These are phyloP conservation scores for Theileria annulata DNA, from an alignment of 169 alveolate species.

Conservation along the genomic window DNA sequence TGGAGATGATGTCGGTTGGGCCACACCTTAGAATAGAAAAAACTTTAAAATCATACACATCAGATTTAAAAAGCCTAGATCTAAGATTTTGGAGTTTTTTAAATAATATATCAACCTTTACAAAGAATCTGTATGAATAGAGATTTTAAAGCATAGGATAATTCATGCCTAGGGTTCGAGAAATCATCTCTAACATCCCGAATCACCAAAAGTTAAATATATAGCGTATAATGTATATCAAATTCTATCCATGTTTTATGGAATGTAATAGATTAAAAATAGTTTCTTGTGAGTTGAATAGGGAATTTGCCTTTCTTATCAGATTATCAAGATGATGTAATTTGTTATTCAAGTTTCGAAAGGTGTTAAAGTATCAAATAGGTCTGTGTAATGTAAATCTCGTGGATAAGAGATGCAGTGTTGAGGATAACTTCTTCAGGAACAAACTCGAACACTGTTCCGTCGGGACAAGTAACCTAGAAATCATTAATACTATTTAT, in stretches of 20 bases:
- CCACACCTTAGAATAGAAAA: no score
- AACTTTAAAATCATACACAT: no score
- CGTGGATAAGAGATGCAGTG: constrained; percentile 61
- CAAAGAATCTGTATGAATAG: no score
- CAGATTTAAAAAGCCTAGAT: no score
- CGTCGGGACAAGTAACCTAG: constrained; percentile 43
- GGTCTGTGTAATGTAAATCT: constrained; percentile 63
- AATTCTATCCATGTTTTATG: background rate
- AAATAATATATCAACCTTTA: no score
- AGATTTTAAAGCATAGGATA: no score
- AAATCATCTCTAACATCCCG: no score
- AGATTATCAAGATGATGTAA: background rate
- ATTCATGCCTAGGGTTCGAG: no score
- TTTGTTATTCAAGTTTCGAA: background rate
- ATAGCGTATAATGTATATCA: no score
- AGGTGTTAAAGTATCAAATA: constrained; percentile 37
- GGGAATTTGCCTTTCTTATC: background rate
- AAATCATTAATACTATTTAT: background rate
- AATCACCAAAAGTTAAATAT: no score
- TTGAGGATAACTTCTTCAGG: constrained; percentile 68
- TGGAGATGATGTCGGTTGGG: no score
- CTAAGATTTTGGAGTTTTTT: no score
- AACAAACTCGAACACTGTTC: constrained; percentile 29
- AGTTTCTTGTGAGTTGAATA: background rate
- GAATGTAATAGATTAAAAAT: background rate